Percentiles rank a stretch among this genome's conserved stretches.
Evolutionary conservation across 1,284 basidiomycete genomes (phyloP).

Genomic region (Neotropicomus parvogracilis): DNA sequence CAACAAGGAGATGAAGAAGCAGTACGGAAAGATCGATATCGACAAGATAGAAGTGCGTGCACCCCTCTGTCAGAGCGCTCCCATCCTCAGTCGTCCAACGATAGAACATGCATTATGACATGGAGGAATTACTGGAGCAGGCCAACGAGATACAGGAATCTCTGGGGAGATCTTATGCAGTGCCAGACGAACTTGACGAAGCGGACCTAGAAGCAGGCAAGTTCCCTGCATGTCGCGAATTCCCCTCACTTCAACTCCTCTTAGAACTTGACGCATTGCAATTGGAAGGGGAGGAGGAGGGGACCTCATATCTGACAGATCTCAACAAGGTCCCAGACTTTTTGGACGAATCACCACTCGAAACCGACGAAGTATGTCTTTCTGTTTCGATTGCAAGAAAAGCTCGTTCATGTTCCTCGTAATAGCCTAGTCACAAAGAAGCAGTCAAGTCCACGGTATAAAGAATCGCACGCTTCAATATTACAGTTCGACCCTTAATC

Average conservation of each 20-base stretch:
- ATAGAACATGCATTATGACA: slow-evolving; percentile 92
- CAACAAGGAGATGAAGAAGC: slow-evolving; percentile 95
- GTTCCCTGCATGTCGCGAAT: slow-evolving; percentile 10
- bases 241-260: slow-evolving; percentile 7
- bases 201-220: slow-evolving; percentile 94
- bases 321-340: slow-evolving; percentile 87
- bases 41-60: slow-evolving; percentile 95
- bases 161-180: slow-evolving; percentile 89
- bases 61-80: no score
- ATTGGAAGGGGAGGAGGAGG: slow-evolving; percentile 86
- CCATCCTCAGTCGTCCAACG: neutral
- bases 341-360: slow-evolving; percentile 80
- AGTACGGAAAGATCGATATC: slow-evolving; percentile 97
- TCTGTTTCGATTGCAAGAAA: neutral
- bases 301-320: slow-evolving; percentile 81
- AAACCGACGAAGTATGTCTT: slow-evolving; percentile 51
- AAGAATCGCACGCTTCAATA: slow-evolving; percentile 10
- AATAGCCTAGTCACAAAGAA: slow-evolving; percentile 39
- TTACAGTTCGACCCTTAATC: slow-evolving; percentile 5
- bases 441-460: slow-evolving; percentile 52
- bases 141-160: slow-evolving; percentile 98
- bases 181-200: slow-evolving; percentile 98
- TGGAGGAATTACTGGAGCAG: slow-evolving; percentile 97
- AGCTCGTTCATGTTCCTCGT: slow-evolving; percentile 12
- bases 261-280: slow-evolving; percentile 87